Evolutionary conservation across 495 filamentous ascomycete genomes (phyloP).

Genomic region (Chaetomium cochliodes): DNA sequence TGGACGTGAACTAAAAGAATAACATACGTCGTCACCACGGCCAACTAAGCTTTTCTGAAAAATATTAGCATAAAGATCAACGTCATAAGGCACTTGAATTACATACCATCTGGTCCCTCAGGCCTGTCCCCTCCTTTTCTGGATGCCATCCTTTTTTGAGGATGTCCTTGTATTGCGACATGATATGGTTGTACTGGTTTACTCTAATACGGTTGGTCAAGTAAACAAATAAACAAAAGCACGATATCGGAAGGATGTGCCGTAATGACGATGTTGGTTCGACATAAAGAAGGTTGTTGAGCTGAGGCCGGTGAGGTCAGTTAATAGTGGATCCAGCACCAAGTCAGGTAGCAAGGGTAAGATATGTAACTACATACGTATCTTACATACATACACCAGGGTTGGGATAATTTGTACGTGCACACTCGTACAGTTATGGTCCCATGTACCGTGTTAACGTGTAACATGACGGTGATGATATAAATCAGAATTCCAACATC

Average conservation of each 20-base stretch:
- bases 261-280: neutral
- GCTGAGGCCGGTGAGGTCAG: neutral
- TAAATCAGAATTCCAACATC: too few relatives aligned
- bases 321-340: neutral
- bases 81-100: neutral
- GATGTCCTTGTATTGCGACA: constrained; percentile 37
- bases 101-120: constrained; percentile 45
- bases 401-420: too few relatives aligned
- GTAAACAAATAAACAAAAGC: neutral
- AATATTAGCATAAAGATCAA: constrained; percentile 1
- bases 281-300: neutral
- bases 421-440: too few relatives aligned
- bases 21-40: constrained; percentile 36
- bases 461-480: too few relatives aligned
- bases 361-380: too few relatives aligned
- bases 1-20: too few relatives aligned
- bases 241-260: neutral
- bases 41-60: constrained; percentile 46
- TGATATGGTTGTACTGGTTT: neutral
- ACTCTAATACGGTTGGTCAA: neutral
- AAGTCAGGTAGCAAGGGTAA: neutral
- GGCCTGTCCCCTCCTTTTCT: constrained; percentile 38
- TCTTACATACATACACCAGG: too few relatives aligned
- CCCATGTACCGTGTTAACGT: too few relatives aligned
- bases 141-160: constrained; percentile 48